Evolutionary conservation across 306 rosid species (phyloP).

Genomic region (Acacia melanoxylon): DNA sequence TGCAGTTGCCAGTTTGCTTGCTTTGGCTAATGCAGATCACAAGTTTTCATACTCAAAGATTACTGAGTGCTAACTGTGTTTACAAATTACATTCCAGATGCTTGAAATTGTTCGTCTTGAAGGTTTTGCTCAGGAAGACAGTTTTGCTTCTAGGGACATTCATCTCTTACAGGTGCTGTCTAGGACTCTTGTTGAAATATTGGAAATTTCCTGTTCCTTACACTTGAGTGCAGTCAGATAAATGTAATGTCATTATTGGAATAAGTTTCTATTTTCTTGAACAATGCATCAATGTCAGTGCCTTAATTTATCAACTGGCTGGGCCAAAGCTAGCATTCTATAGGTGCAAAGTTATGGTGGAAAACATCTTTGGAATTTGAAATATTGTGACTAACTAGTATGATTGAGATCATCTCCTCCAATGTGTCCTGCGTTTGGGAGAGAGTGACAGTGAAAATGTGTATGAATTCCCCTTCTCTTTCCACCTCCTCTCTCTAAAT

Average conservation of each 20-base stretch:
- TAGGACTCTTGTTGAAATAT: not conserved
- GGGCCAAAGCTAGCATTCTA: not conserved
- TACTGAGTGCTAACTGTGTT: conserved; percentile 8
- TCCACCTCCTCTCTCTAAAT: not conserved
- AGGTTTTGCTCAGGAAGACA: conserved; percentile 87
- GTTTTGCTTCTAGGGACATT: conserved; percentile 83
- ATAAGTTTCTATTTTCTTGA: conserved; percentile 13
- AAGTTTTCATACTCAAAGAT: not conserved
- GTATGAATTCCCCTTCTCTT: not conserved
- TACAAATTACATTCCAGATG: conserved; percentile 49
- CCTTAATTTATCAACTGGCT: not conserved
- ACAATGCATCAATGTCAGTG: not conserved
- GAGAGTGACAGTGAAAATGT: not conserved
- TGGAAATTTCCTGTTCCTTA: conserved; percentile 2
- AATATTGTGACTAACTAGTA: not conserved
- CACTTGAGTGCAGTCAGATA: not conserved
- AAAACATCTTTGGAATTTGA: not conserved
- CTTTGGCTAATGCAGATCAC: not conserved
- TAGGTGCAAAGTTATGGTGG: not conserved
- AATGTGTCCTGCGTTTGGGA: not conserved
- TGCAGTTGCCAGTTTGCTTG: conserved; percentile 9
- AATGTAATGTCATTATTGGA: not conserved
- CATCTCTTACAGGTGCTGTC: conserved; percentile 87
- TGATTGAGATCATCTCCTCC: not conserved
- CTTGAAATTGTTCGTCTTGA: conserved; percentile 95